Conservation (phyloP, 108 stramenopile species). For the Skeletonema costatum region DNA sequence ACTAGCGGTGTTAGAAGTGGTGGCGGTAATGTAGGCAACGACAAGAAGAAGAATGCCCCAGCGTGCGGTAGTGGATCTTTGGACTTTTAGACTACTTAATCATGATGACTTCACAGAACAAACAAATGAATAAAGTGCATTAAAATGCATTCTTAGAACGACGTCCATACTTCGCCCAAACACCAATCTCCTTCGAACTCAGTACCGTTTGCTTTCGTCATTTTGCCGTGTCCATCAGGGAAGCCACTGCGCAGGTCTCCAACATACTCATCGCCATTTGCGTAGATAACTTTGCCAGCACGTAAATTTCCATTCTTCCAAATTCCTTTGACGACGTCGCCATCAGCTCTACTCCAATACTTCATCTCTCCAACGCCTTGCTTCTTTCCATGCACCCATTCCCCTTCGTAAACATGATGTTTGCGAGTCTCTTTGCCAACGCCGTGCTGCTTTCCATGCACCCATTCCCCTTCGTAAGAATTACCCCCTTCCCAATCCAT, state of each 20-base stretch:
- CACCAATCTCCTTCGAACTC: background rate
- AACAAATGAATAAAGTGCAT: background rate
- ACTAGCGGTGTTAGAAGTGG: slow-evolving; percentile 40
- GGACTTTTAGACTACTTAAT: background rate
- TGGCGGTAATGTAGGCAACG: slow-evolving; percentile 10
- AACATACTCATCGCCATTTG: background rate
- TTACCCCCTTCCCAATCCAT: background rate
- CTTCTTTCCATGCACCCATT: too few relatives aligned
- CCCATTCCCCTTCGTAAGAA: too few relatives aligned
- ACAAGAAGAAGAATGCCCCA: background rate
- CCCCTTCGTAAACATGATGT: too few relatives aligned
- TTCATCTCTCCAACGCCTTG: too few relatives aligned
- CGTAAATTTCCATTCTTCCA: too few relatives aligned
- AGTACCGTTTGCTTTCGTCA: background rate
- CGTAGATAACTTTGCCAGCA: too few relatives aligned
- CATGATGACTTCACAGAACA: background rate
- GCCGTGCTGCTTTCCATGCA: too few relatives aligned
- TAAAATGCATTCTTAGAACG: too few relatives aligned
- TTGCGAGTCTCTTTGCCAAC: too few relatives aligned
- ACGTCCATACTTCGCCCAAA: background rate
- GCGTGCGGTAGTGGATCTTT: background rate
- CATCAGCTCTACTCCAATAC: too few relatives aligned
- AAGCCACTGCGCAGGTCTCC: background rate
- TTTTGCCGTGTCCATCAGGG: background rate
- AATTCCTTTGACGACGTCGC: too few relatives aligned